Percentiles rank a stretch among this genome's conserved stretches.
phyloP scores from a whole-genome alignment of 257 asterid species.

The Apocynum venetum region DNA sequence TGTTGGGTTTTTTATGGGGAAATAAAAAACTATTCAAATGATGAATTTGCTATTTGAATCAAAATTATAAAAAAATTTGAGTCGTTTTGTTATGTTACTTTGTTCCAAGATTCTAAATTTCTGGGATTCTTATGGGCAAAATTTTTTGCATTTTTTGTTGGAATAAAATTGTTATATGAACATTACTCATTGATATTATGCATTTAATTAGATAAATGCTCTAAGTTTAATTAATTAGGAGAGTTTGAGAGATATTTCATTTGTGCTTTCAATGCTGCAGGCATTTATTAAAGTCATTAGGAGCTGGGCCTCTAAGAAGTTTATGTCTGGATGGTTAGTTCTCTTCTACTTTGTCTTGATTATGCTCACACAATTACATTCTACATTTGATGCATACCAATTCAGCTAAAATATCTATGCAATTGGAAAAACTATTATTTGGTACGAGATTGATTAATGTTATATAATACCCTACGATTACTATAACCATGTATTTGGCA shows the following conservation, averaged over 20 bases:
- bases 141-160: not conserved
- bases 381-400: not conserved
- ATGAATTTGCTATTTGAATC: not conserved
- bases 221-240: not conserved
- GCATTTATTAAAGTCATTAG: constrained; percentile 64
- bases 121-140: not conserved
- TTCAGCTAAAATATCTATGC: not conserved
- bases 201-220: not conserved
- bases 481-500: not conserved
- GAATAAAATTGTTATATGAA: not conserved
- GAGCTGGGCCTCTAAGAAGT: constrained; percentile 78
- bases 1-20: not conserved
- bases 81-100: not conserved
- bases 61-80: not conserved
- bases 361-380: not conserved
- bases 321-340: constrained; percentile 75
- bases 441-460: not conserved
- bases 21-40: not conserved
- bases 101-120: not conserved
- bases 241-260: not conserved
- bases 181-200: too few relatives aligned
- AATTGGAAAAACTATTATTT: not conserved
- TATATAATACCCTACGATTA: too few relatives aligned
- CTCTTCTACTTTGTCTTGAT: not conserved
- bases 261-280: constrained; percentile 29